Evolutionary conservation across 2,329 filamentous ascomycete species (phyloP), one percentile per base, ranked within the genome.

Genomic region (Beauveria sp.): DNA sequence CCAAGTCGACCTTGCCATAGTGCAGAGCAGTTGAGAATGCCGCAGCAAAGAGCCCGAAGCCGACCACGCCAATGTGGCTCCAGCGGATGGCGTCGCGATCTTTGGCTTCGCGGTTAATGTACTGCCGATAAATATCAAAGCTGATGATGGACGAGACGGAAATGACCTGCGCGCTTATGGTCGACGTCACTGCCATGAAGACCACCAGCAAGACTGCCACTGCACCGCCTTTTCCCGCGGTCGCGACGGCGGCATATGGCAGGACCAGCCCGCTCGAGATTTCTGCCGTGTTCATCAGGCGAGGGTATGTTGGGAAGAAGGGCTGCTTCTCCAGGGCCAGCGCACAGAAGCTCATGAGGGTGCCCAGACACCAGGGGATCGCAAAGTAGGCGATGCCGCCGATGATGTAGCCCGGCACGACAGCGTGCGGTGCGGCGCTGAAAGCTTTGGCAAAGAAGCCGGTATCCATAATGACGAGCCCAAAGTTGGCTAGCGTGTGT

Each of bases 101-200:
- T 0, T 73, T 76, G 0, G 80, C 80, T 0, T 62, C 62, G 3
- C 69, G 71, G 57, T 81, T 80, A 63, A 81, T 71, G 63, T 83
- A 82, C 18, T 76, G 75, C 0, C 79, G 72, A 65, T 82, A 83
- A 1, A 83, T 78, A 50, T 83, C 80, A 55, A 82, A 83, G 52
- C 75, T 79, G 54, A 83, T 76, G 55, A 83, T 82, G 0, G 79
- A 81, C 5, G 77, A 80, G 2, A 81, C 79, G 1, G 80, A 79
- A 53, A 83, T 81, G 1, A 82, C 75, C 50, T 82, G 79, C 0
- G 80, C 79, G 0, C 77, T 80, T 2, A 80, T 73, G 0, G 79
- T 82, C 0, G 77, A 81, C 1, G 87, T 90, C n/a, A 90, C 86
- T 2, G 88, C 88, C 87, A 91, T 90, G 76, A 91, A 90, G 12